These are phyloP conservation scores for Lactarius sanguifluus DNA, from an alignment of 768 basidiomycete genomes.

Conservation along the genomic window DNA sequence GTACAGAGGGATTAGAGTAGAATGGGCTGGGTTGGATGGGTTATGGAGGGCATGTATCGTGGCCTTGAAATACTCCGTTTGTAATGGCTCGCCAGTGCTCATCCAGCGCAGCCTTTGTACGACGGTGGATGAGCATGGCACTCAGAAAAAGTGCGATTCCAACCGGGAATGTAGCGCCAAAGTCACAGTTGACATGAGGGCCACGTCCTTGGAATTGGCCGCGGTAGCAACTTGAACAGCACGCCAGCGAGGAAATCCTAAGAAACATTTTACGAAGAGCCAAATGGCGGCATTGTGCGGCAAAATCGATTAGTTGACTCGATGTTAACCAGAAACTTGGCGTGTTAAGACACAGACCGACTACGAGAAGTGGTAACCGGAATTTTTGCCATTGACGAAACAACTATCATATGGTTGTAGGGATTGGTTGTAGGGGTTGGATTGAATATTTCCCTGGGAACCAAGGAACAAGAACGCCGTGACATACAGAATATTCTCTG, in stretches of 20 bases:
- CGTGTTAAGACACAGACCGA: not conserved
- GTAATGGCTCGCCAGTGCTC: constrained; percentile 7
- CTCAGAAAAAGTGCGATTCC: not conserved
- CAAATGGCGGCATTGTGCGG: not conserved
- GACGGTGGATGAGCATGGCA: not conserved
- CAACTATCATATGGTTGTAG: not conserved
- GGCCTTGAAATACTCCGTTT: constrained; percentile 14
- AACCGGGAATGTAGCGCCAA: constrained; percentile 3
- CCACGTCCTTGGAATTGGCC: constrained; percentile 21
- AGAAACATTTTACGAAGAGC: not conserved
- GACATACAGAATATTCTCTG: not conserved
- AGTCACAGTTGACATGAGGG: constrained; percentile 4
- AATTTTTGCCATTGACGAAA: not conserved
- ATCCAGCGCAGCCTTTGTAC: constrained; percentile 15
- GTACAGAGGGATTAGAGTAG: not conserved
- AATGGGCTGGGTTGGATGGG: constrained; percentile 1
- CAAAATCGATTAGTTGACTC: not conserved
- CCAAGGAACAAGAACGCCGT: not conserved
- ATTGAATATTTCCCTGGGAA: not conserved
- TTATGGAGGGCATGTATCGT: constrained; percentile 1
- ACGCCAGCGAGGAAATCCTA: constrained; percentile 6
- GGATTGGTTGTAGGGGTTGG: not conserved
- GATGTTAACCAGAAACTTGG: not conserved
- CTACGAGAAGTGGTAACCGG: not conserved
- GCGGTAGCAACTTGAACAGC: constrained; percentile 2